Evolutionary conservation across 2,329 filamentous ascomycete genomes (phyloP), one percentile per base, ranked within the genome.

Genomic region (Diplodia intermedia): DNA sequence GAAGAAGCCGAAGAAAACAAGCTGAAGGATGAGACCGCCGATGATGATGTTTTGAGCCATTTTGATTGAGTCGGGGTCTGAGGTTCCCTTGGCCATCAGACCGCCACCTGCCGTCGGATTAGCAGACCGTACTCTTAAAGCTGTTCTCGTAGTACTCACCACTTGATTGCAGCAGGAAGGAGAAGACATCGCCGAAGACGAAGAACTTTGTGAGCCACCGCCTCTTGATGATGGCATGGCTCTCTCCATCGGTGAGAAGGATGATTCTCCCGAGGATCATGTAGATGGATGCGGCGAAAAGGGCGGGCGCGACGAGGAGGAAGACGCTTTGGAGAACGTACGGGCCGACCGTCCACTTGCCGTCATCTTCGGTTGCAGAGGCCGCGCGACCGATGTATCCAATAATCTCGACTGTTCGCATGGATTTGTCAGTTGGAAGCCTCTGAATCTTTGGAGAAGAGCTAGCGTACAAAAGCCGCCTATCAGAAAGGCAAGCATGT

Each of bases 401-500:
- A 31, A 86, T 74, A 0, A 75, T 73, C 73, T 87, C 83, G 69
- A 86, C 84, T 86, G 55, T 54, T 20, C 26, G 38, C 12, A 20
- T 33, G 29, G 2, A 36, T 6, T 15, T 47, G 63, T 69, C 60
- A 66, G 69, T 9, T 3, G 12, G 7, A 15, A 47, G 20, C 4
- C n/a, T 4, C 5, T 36, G 2, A 23, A 6, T 18, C 5, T 7
- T 20, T 49, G 15, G 49, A 4, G 54, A 18, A 31, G 12, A 29
- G 15, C 11, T 20, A n/a, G 75, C 76, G 67, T 77, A 86, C 84
- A 85, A n/a, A 81, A 67, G 23, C 82, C 82, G n/a, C 85, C 85
- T n/a, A 86, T 73, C 6, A 83, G 70, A 55, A 87, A 83, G 0
- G 85, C 82, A 1, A 83, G 81, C 71, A 85, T 82, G 73, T 84